A percentile compares a stretch with the other conserved stretches of the same genome.
Conservation (phyloP, 495 filamentous ascomycete species). For the Aspergillus bertholletiae region DNA sequence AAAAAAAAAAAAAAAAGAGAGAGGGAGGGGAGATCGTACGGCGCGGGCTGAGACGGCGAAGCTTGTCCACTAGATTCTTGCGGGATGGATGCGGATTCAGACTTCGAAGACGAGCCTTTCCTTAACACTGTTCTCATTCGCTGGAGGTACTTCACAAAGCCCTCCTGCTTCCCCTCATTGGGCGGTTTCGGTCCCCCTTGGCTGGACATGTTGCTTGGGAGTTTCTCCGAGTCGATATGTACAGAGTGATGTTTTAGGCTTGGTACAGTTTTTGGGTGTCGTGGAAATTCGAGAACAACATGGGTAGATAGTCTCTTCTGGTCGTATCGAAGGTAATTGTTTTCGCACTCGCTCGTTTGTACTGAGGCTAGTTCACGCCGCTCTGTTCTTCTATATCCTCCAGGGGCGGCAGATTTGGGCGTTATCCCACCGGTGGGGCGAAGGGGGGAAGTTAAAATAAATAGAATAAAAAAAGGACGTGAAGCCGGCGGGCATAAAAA, state of each 20-base stretch:
- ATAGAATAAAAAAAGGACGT: not conserved
- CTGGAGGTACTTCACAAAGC: constrained; percentile 58
- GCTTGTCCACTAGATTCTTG: constrained; percentile 11
- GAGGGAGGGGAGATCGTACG: constrained; percentile 28
- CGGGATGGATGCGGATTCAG: constrained; percentile 20
- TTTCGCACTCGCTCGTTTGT: not conserved
- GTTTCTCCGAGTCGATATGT: not conserved
- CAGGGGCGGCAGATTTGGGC: not conserved
- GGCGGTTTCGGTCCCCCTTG: constrained; percentile 17
- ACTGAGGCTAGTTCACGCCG: not conserved
- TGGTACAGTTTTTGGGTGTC: not conserved
- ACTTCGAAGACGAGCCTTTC: constrained; percentile 45
- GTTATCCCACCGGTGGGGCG: not conserved
- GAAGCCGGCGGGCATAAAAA: not conserved
- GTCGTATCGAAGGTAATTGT: not conserved
- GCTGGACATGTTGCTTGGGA: constrained; percentile 25
- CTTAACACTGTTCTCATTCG: constrained; percentile 62
- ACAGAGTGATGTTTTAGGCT: not conserved
- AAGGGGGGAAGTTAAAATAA: not conserved
- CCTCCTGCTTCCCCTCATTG: constrained; percentile 53
- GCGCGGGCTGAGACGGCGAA: constrained; percentile 19
- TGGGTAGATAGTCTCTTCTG: not conserved
- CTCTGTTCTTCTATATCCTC: not conserved
- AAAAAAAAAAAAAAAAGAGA: constrained; percentile 14
- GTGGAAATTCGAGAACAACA: not conserved